These are phyloP conservation scores for Lachnellula occidentalis DNA, from an alignment of 2,329 filamentous ascomycete genomes.

Conservation along the genomic window DNA sequence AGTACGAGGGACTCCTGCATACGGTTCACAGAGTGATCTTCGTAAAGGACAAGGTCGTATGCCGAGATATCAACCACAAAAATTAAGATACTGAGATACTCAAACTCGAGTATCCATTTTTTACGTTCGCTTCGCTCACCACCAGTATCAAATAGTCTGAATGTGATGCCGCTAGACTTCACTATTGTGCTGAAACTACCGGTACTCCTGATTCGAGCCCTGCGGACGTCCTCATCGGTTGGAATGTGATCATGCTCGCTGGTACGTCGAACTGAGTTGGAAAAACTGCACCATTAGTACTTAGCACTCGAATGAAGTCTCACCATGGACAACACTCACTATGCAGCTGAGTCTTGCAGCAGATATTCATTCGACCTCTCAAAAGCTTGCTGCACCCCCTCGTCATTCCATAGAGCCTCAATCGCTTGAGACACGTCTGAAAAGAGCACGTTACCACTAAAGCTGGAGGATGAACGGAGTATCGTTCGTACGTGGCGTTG, in stretches of 20 bases:
- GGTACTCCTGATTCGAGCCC: conserved; percentile 95
- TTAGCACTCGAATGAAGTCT: no score
- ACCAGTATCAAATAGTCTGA: conserved; percentile 96
- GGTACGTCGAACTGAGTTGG: conserved; percentile 90
- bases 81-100: conserved; percentile 94
- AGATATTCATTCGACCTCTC: conserved; percentile 94
- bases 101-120: conserved; percentile 99
- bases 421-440: conserved; percentile 92
- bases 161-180: conserved; percentile 79
- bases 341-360: conserved; percentile 92
- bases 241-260: conserved; percentile 88
- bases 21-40: not conserved
- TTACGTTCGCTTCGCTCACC: conserved; percentile 93
- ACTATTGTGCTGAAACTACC: conserved; percentile 97
- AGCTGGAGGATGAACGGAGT: not conserved
- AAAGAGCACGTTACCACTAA: conserved; percentile 57
- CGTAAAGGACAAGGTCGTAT: conserved; percentile 60
- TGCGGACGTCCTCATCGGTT: conserved; percentile 90
- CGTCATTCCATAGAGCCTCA: conserved; percentile 87
- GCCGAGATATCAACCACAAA: conserved; percentile 96
- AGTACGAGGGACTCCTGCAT: conserved; percentile 34
- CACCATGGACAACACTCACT: conserved; percentile 39
- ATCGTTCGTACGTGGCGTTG: not conserved
- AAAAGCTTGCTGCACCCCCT: conserved; percentile 90
- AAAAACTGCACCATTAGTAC: conserved; percentile 59